Evolutionary conservation across 805 yeast genomes (phyloP).

Genomic region (Wickerhamomyces mucosus): DNA sequence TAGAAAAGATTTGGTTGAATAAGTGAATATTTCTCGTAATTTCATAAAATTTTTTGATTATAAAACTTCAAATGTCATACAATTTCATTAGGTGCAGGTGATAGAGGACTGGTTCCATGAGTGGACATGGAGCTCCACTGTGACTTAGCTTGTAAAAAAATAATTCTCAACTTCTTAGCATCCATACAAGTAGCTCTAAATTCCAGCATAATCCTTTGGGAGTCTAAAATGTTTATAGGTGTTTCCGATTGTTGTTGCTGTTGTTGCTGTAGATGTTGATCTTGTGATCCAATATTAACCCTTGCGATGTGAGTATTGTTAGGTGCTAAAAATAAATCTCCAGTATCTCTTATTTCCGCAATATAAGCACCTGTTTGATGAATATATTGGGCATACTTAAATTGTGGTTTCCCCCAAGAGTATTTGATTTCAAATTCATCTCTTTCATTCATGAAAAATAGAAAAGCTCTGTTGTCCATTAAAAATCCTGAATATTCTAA

Average conservation of each 20-base stretch:
- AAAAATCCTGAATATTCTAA: constrained; percentile 65
- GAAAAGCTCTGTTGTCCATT: constrained; percentile 71
- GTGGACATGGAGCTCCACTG: too few relatives aligned
- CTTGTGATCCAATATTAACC: constrained; percentile 38
- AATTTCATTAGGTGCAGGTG: constrained; percentile 9
- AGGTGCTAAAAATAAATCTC: constrained; percentile 75
- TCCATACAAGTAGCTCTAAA: constrained; percentile 57
- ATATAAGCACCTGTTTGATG: constrained; percentile 85
- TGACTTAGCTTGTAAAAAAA: constrained; percentile 52
- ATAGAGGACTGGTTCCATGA: constrained; percentile 2
- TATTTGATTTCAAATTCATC: constrained; percentile 60
- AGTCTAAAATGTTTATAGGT: constrained; percentile 38
- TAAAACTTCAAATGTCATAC: too few relatives aligned
- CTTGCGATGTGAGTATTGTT: constrained; percentile 78
- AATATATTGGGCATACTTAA: constrained; percentile 79
- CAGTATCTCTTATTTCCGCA: constrained; percentile 75
- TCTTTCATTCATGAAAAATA: constrained; percentile 30
- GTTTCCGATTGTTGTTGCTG: constrained; percentile 20
- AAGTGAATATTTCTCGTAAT: not conserved
- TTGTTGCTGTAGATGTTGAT: constrained; percentile 15
- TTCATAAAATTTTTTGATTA: constrained; percentile 4
- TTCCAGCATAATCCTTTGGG: constrained; percentile 64
- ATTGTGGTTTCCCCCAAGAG: constrained; percentile 87
- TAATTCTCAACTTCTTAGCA: constrained; percentile 33
- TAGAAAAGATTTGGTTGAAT: too few relatives aligned